phyloP scores from a whole-genome alignment of 495 filamentous ascomycete species.

The Cercophora samala region DNA sequence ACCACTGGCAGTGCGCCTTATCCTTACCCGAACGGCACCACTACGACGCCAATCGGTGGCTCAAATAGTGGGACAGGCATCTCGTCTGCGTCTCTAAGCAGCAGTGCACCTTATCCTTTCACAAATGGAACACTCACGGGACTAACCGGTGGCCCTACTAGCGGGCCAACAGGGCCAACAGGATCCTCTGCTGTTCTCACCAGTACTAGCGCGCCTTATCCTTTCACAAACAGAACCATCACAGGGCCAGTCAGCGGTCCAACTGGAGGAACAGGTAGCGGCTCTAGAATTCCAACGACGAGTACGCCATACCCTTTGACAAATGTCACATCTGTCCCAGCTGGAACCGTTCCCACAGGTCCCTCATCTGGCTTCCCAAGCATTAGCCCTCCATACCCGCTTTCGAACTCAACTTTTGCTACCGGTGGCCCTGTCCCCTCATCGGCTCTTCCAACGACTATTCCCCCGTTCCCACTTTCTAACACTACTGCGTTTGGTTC shows the following conservation, averaged over 20 bases:
- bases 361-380: background rate
- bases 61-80: background rate
- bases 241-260: no score
- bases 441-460: background rate
- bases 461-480: constrained; percentile 1
- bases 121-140: background rate
- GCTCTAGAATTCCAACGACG: no score
- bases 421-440: background rate
- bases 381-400: background rate
- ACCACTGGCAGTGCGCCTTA: background rate
- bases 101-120: background rate
- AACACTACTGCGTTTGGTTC: constrained; percentile 16
- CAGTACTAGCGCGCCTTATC: no score
- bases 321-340: background rate
- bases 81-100: background rate
- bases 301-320: background rate
- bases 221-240: no score
- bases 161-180: background rate
- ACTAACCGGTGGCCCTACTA: background rate
- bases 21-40: background rate
- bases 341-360: background rate
- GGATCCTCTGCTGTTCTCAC: no score
- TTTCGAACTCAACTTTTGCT: background rate
- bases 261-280: no score
- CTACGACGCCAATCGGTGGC: background rate